phyloP scores from a whole-genome alignment of 345 rosid genomes.

The Pistacia atlantica region DNA sequence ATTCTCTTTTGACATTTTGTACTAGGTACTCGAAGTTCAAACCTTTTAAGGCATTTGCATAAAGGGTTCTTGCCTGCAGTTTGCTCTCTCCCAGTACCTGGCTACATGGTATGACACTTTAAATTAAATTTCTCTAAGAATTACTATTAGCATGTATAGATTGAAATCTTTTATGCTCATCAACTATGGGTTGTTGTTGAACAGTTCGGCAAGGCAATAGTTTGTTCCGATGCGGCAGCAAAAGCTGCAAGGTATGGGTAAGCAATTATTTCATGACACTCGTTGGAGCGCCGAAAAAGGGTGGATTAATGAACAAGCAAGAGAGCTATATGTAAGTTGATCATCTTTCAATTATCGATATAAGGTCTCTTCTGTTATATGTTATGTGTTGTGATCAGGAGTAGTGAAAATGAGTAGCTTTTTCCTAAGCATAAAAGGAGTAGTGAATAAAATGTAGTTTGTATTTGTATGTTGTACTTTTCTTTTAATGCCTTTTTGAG shows the following conservation, averaged over 20 bases:
- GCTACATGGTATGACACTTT: conserved; percentile 60
- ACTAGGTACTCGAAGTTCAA: conserved; percentile 62
- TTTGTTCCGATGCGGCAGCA: conserved; percentile 84
- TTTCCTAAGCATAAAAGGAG: too few relatives aligned
- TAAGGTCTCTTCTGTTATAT: too few relatives aligned
- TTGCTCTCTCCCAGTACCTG: conserved; percentile 75
- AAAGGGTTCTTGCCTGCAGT: conserved; percentile 72
- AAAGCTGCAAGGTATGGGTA: conserved; percentile 81
- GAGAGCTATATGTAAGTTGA: too few relatives aligned
- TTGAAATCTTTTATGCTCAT: background rate
- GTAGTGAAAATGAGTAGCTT: too few relatives aligned
- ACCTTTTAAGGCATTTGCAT: conserved; percentile 62
- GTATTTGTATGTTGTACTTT: too few relatives aligned
- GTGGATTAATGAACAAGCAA: too few relatives aligned
- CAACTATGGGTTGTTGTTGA: background rate
- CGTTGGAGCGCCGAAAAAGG: too few relatives aligned
- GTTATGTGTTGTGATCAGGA: too few relatives aligned
- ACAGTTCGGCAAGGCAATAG: conserved; percentile 78
- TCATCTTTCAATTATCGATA: too few relatives aligned
- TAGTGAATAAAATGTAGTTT: too few relatives aligned
- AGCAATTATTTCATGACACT: too few relatives aligned
- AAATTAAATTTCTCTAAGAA: background rate
- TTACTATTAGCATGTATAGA: background rate
- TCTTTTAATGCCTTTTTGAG: too few relatives aligned
- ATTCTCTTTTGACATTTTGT: background rate